phyloP scores from a whole-genome alignment of 306 rosid species.

The Inga oerstediana region DNA sequence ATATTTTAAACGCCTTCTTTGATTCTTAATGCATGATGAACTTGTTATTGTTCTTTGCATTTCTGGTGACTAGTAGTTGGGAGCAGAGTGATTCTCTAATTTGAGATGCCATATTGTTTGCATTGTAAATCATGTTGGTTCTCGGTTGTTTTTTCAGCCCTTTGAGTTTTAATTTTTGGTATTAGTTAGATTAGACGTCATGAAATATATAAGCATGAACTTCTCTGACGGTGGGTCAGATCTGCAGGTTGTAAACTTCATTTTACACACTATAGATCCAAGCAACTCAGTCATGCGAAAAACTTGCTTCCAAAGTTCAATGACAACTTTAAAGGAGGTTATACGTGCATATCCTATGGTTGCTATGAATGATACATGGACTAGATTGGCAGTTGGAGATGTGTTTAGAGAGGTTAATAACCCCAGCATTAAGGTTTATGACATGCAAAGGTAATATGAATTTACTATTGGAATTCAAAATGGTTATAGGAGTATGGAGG shows the following conservation, averaged over 20 bases:
- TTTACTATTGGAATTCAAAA: slow-evolving; percentile 19
- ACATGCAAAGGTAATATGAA: slow-evolving; percentile 77
- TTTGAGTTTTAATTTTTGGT: slow-evolving; percentile 29
- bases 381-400: slow-evolving; percentile 94
- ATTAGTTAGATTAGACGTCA: slow-evolving; percentile 20
- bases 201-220: slow-evolving; percentile 40
- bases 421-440: slow-evolving; percentile 81
- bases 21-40: neutral
- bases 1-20: neutral
- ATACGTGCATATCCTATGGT: slow-evolving; percentile 89
- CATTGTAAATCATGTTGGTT: slow-evolving; percentile 12
- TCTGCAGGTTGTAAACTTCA: slow-evolving; percentile 87
- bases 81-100: slow-evolving; percentile 29
- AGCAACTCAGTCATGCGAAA: slow-evolving; percentile 96
- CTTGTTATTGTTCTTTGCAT: slow-evolving; percentile 23
- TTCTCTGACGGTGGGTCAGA: slow-evolving; percentile 58
- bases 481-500: slow-evolving; percentile 26
- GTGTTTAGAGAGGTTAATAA: slow-evolving; percentile 74
- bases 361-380: slow-evolving; percentile 86
- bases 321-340: slow-evolving; percentile 87
- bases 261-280: slow-evolving; percentile 90
- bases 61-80: slow-evolving; percentile 30
- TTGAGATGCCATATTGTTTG: slow-evolving; percentile 22
- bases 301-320: slow-evolving; percentile 85
- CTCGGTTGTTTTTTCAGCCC: slow-evolving; percentile 20